phyloP scores from a whole-genome alignment of 306 rosid species.

The Abrus precatorius region DNA sequence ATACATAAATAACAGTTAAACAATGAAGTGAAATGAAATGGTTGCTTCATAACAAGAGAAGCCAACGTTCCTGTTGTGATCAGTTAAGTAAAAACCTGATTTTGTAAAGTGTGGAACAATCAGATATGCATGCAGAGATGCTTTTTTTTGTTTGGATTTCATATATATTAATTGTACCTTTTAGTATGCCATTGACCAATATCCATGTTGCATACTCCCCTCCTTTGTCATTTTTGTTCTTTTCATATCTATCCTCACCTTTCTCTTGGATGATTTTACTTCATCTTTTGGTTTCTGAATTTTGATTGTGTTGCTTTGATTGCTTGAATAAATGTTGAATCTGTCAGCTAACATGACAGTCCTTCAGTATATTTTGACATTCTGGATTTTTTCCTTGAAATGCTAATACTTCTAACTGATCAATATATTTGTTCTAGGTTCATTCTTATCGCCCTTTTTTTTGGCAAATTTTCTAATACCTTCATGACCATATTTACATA shows the following conservation, averaged over 20 bases:
- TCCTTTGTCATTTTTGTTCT: background rate
- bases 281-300: constrained; percentile 7
- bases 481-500: constrained; percentile 8
- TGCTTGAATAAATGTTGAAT: constrained; percentile 27
- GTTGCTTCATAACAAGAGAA: constrained; percentile 15
- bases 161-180: constrained; percentile 19
- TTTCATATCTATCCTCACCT: constrained; percentile 2
- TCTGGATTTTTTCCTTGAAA: background rate
- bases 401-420: background rate
- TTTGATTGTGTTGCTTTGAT: constrained; percentile 10
- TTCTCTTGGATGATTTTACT: background rate
- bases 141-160: background rate
- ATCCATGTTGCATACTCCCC: background rate
- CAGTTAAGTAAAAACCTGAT: background rate
- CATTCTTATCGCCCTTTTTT: background rate
- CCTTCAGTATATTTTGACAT: constrained; percentile 11
- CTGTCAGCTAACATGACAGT: constrained; percentile 12
- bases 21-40: background rate
- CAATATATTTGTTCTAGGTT: constrained; percentile 25
- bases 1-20: background rate
- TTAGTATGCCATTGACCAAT: constrained; percentile 7
- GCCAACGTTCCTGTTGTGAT: background rate
- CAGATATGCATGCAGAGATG: background rate
- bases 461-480: constrained; percentile 6
- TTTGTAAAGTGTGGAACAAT: background rate